These are phyloP conservation scores for Syzygium aqueum DNA, from an alignment of 345 rosid genomes.

Conservation along the genomic window DNA sequence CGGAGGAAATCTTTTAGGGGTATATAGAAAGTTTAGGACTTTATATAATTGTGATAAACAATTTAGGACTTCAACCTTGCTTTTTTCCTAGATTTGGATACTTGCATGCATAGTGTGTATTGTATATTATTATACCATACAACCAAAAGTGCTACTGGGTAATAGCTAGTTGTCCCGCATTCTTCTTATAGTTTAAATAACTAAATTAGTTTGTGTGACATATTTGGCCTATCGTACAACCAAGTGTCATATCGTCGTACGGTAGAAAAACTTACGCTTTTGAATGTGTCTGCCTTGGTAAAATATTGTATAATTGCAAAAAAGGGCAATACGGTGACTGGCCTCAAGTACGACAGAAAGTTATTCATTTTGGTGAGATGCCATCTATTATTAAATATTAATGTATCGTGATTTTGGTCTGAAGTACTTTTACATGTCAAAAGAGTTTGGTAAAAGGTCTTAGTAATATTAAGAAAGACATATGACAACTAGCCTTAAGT, in stretches of 20 bases:
- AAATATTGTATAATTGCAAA: background rate
- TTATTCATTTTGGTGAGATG: background rate
- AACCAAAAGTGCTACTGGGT: too few species aligned
- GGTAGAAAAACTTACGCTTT: background rate
- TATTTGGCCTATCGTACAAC: background rate
- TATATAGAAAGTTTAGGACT: background rate
- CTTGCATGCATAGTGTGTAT: too few species aligned
- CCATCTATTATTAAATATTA: background rate
- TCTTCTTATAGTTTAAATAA: background rate
- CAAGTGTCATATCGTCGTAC: background rate
- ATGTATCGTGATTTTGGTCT: background rate
- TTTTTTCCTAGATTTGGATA: background rate
- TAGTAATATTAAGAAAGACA: background rate
- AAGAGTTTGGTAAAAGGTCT: background rate
- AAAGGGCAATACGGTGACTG: background rate
- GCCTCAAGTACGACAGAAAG: background rate
- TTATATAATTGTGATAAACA: background rate
- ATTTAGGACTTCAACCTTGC: background rate
- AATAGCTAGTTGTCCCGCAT: background rate
- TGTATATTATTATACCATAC: too few species aligned
- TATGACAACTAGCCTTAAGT: background rate
- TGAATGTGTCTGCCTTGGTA: background rate
- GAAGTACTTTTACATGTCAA: background rate
- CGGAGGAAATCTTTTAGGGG: background rate
- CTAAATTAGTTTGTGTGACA: background rate